Evolutionary conservation across 306 rosid genomes (phyloP).

Genomic region (Crotalaria pallida): DNA sequence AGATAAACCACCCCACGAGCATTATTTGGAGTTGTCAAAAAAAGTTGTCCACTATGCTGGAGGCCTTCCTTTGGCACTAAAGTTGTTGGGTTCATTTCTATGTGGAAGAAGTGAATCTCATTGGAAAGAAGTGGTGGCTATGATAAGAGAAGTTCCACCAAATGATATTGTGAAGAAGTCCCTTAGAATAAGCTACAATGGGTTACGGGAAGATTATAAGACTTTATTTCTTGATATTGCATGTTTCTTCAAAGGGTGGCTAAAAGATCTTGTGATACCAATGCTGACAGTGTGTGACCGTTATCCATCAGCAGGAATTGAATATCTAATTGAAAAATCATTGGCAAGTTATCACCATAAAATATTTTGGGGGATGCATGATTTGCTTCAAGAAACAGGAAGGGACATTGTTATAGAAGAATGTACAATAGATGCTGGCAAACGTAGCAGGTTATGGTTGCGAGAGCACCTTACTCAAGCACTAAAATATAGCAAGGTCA

Average conservation of each 20-base stretch:
- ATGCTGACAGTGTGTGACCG: neutral
- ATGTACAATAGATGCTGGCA: neutral
- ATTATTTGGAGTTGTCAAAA: neutral
- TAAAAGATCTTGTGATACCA: neutral
- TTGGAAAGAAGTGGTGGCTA: neutral
- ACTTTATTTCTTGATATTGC: slow-evolving; percentile 25
- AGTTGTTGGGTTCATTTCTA: neutral
- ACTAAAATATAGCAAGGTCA: slow-evolving; percentile 6
- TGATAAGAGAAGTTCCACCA: neutral
- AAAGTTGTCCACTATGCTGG: neutral
- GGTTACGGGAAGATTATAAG: neutral
- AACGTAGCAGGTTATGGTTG: slow-evolving; percentile 27
- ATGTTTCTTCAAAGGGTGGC: slow-evolving; percentile 20
- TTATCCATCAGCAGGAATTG: slow-evolving; percentile 11
- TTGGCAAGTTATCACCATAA: neutral
- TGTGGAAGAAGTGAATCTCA: neutral
- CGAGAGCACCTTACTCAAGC: slow-evolving; percentile 6
- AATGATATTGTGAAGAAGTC: neutral
- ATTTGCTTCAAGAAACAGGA: slow-evolving; percentile 33
- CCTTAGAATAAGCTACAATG: slow-evolving; percentile 10
- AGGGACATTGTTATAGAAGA: slow-evolving; percentile 17
- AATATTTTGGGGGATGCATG: slow-evolving; percentile 17
- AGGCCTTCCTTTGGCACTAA: slow-evolving; percentile 5
- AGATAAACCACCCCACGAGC: neutral
- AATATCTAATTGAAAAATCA: slow-evolving; percentile 31